phyloP scores from a whole-genome alignment of 345 rosid species.

The Bruguiera gymnorhiza region DNA sequence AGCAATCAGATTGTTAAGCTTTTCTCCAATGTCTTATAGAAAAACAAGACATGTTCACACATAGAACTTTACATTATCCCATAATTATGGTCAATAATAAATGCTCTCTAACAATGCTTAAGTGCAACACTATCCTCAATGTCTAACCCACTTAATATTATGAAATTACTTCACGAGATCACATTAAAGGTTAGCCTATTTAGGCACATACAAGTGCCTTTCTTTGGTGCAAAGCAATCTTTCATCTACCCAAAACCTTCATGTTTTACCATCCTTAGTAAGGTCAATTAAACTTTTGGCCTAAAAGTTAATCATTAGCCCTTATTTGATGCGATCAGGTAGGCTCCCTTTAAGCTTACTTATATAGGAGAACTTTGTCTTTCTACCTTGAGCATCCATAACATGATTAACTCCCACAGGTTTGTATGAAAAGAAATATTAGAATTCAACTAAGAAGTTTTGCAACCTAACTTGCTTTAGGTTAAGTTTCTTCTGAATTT shows the following conservation, averaged over 20 bases:
- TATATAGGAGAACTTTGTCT: not conserved
- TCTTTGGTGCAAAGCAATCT: no score
- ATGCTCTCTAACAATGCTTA: not conserved
- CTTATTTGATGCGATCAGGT: no score
- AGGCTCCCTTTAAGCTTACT: no score
- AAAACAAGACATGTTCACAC: not conserved
- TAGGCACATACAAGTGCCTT: no score
- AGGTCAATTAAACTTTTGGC: no score
- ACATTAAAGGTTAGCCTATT: no score
- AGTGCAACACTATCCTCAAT: not conserved
- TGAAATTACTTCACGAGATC: not conserved
- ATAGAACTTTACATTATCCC: not conserved
- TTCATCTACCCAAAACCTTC: no score
- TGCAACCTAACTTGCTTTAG: not conserved
- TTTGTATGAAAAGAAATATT: not conserved
- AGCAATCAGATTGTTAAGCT: no score
- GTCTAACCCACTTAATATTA: not conserved
- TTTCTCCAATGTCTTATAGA: not conserved
- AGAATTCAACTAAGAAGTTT: not conserved
- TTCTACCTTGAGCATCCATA: not conserved
- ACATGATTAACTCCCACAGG: rapidly evolving
- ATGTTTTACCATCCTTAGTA: no score
- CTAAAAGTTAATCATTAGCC: no score
- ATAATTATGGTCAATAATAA: not conserved
- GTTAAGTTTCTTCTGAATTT: not conserved